Evolutionary conservation across 1,284 basidiomycete genomes (phyloP), one percentile per base, ranked within the genome.

Genomic region (Ganoderma multipileum): DNA sequence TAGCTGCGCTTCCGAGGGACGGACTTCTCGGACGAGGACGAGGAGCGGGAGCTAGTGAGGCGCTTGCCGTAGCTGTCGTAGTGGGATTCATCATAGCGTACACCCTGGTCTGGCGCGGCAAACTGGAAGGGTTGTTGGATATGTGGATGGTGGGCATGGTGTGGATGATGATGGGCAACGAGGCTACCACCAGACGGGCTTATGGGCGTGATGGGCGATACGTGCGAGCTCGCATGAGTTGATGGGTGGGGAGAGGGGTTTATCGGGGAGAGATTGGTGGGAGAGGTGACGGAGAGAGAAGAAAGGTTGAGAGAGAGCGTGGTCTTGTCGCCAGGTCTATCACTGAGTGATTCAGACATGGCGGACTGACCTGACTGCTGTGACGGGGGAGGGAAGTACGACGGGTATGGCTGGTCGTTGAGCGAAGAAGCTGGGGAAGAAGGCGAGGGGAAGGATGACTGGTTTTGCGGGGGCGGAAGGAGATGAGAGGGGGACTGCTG

Each of bases 241-340:
- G 81, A 78, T 30, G 83, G 79, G 67, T 81, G 79, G 14, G 84
- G 79, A 14, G 83, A 82, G 5, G 85, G 83, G 55, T 83, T 85
- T 73, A 89, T 86, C 54, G 90, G 89, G 14, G 89, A 90, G 63
- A 88, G 82, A 68, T 85, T 85, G 23, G 87, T 84, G 20, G 91
- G 89, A 16, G 89, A 90, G 42, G 89, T 79, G 70, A 92, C 90
- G 61, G 86, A 82, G 65, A 92, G 84, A 0, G 85, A 84, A 39
- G 87, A 87, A 67, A 92, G 82, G 76, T 92, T 92, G 77, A 92
- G 86, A n/a, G 89, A 87, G 65, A 92, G 83, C 0, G 79, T 73
- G 33, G 78, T 74, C 65, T 76, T 72, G 75, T 79, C 76, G 63
- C 74, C 73, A 16, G 73, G 71, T 64, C 78, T 75, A 71, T 79